Base-by-base conservation (phyloP, 768 basidiomycete species). In the Tubosaeta sp. region DNA sequence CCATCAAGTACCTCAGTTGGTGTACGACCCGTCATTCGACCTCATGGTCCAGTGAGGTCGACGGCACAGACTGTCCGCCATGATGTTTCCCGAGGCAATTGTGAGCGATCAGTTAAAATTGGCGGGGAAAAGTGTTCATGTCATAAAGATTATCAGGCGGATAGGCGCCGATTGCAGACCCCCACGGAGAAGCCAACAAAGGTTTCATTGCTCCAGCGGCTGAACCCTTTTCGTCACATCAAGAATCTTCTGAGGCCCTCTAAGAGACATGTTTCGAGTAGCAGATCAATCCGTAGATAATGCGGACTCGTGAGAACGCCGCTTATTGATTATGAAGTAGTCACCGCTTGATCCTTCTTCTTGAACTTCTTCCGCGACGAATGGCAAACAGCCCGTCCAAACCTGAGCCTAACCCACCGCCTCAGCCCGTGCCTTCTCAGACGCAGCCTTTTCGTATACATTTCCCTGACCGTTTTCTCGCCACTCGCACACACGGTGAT, bases 381-480 rank as follows among this genome's bases (percentile, higher is more conserved):
- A 75, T 74, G 71, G 67, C 65, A 54, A 68, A 70, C 58, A 55
- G 59, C 45, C 33, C 41, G 38, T 51, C 53, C 48, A 59, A 51
- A 26, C 63, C 66, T 16, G 60, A 56, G 51, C 52, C 65, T 31
- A 52, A 57, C 43, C 35, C 55, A 31, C 51, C 52, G 7, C 53
- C 62, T 26, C 53, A 33, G 32, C 46, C 59, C 42, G 47, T 37
- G 17, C 34, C 60, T 44, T 35, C 59, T 34, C 57, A 54, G 49
- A 25, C 58, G 11, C 50, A 51, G 9, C 31, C 55, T 35, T 56
- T 67, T 48, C 73, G 63, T 44, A 68, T 72, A 48, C 72, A 59
- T 13, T 69, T 77, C 43, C 68, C 73, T 1, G 59, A 65, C 58
- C 62, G 58, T 19, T 69, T 69, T 47, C 61, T 67, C 46, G 42